A percentile compares a stretch with the other conserved stretches of the same genome.
These are phyloP conservation scores for Vitis labrusca DNA, from an alignment of 164 flowering plant genomes.

Conservation along the genomic window DNA sequence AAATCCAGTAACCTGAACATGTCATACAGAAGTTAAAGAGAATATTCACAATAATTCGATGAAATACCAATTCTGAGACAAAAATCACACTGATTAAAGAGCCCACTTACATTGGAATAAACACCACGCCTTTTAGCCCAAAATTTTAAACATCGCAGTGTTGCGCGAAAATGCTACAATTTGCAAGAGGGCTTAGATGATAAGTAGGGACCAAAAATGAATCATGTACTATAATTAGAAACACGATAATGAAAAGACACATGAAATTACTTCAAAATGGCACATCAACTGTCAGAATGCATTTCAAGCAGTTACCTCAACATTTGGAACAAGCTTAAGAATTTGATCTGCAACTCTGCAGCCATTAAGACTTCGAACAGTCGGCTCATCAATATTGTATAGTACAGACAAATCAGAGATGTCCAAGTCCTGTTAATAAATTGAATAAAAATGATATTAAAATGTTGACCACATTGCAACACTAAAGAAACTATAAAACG, in stretches of 20 bases:
- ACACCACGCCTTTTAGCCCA: constrained; percentile 98
- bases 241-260: background rate
- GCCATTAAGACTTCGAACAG: constrained; percentile 71
- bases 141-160: constrained; percentile 81
- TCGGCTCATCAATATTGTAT: constrained; percentile 41
- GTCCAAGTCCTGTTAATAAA: constrained; percentile 54
- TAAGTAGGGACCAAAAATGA: background rate
- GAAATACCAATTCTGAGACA: background rate
- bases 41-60: too few species aligned
- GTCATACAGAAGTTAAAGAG: background rate
- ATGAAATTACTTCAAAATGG: background rate
- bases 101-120: constrained; percentile 85
- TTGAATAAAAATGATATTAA: background rate
- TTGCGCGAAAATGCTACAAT: constrained; percentile 76
- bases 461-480: too few species aligned
- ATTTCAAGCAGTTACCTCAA: constrained; percentile 41
- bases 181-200: background rate
- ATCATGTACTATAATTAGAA: background rate
- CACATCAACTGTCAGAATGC: background rate
- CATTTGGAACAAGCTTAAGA: constrained; percentile 72
- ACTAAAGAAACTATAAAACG: too few species aligned
- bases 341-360: constrained; percentile 83
- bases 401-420: constrained; percentile 53
- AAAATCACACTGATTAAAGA: background rate
- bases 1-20: constrained; percentile 86